Evolutionary conservation across 1,139 yeast genomes (phyloP).

Genomic region (Sugiyamaella neomexicana): DNA sequence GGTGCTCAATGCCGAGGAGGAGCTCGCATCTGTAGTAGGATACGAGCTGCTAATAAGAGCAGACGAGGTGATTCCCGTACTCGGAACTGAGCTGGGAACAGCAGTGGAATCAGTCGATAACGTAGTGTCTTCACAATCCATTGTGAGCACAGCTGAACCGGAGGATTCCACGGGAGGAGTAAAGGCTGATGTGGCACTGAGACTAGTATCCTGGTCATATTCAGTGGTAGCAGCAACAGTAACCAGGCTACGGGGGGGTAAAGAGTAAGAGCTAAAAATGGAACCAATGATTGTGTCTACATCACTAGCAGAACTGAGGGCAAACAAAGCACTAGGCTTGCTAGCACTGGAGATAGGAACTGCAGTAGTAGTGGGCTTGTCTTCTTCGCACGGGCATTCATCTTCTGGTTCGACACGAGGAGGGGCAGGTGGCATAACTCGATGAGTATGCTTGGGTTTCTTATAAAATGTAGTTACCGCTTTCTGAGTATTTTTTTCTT

Average conservation of each 20-base stretch:
- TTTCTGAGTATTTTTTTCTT: neutral
- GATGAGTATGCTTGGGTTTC: neutral
- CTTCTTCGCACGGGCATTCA: neutral
- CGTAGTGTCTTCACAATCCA: neutral
- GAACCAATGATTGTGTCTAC: neutral
- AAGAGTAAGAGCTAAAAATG: neutral
- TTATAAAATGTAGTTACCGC: too few relatives aligned
- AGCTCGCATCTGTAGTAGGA: neutral
- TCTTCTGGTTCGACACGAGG: neutral
- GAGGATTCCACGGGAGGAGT: neutral
- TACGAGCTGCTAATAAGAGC: neutral
- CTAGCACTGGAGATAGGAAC: neutral
- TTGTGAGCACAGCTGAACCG: neutral
- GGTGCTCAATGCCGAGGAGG: too few relatives aligned
- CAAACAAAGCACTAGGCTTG: neutral
- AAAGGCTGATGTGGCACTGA: neutral
- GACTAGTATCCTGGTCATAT: neutral
- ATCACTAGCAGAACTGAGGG: neutral
- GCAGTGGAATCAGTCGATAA: neutral
- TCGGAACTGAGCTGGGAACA: neutral
- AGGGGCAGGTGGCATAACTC: neutral
- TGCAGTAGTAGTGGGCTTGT: neutral
- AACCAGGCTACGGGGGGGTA: neutral
- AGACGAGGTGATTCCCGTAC: neutral
- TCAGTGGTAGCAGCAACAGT: slow-evolving; percentile 2